These are phyloP conservation scores for Craterostigma plantagineum DNA, from an alignment of 257 asterid genomes.

Conservation along the genomic window DNA sequence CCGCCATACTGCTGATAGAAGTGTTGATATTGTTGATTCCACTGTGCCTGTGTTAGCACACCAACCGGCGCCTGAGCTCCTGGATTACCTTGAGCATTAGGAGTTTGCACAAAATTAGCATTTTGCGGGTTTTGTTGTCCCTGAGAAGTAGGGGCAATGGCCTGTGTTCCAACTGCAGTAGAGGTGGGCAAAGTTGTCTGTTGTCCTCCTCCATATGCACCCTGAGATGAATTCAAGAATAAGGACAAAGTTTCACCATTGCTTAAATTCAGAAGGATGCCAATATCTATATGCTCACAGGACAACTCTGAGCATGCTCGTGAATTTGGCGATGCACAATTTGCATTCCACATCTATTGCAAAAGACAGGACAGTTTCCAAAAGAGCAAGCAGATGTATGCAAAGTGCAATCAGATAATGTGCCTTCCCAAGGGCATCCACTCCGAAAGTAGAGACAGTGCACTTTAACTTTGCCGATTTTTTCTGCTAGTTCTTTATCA, in stretches of 20 bases:
- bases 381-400: conserved; percentile 67
- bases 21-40: conserved; percentile 89
- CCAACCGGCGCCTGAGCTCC: conserved; percentile 26
- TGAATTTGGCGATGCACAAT: conserved; percentile 85
- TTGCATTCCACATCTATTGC: conserved; percentile 77
- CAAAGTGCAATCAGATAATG: conserved; percentile 45
- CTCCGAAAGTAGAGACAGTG: conserved; percentile 71
- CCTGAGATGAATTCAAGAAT: too few relatives aligned
- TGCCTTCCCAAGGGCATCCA: conserved; percentile 95
- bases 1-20: conserved; percentile 75
- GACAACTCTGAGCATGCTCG: conserved; percentile 81
- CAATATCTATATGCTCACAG: conserved; percentile 30
- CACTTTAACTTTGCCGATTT: conserved; percentile 67
- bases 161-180: too few relatives aligned
- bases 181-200: too few relatives aligned
- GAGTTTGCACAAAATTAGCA: conserved; percentile 21
- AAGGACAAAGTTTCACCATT: conserved; percentile 2
- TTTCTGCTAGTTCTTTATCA: conserved; percentile 60
- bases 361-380: conserved; percentile 77
- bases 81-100: conserved; percentile 36
- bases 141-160: too few relatives aligned
- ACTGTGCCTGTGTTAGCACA: conserved; percentile 45
- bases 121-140: too few relatives aligned
- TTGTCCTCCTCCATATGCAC: too few relatives aligned
- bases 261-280: background rate